A percentile compares a stretch with the other conserved stretches of the same genome.
Evolutionary conservation across 805 yeast species (phyloP).

Genomic region (Candida ascalaphidarum): DNA sequence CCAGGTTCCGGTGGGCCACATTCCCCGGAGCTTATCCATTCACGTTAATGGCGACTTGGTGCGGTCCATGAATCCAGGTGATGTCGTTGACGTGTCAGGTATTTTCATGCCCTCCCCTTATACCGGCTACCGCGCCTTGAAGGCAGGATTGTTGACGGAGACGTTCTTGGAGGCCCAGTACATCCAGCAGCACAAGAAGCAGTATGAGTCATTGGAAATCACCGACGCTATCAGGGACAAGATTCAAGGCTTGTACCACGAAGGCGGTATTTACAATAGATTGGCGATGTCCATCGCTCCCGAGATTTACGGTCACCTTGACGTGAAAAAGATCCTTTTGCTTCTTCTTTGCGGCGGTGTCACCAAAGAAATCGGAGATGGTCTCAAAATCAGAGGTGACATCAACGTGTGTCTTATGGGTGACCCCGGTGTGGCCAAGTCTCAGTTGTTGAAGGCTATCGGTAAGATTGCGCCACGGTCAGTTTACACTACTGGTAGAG

Average conservation of each 20-base stretch:
- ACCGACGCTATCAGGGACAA: slow-evolving; percentile 47
- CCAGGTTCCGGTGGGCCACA: slow-evolving; percentile 97
- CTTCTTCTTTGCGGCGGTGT: slow-evolving; percentile 91
- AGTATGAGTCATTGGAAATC: slow-evolving; percentile 59
- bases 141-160: slow-evolving; percentile 90
- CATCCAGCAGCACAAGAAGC: slow-evolving; percentile 81
- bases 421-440: slow-evolving; percentile 99
- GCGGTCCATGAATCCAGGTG: slow-evolving; percentile 87
- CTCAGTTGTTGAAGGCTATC: slow-evolving; percentile 87
- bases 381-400: slow-evolving; percentile 96
- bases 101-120: slow-evolving; percentile 90
- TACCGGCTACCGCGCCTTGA: slow-evolving; percentile 88
- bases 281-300: slow-evolving; percentile 92
- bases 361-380: slow-evolving; percentile 90
- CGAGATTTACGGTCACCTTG: slow-evolving; percentile 90
- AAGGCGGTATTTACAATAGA: slow-evolving; percentile 70
- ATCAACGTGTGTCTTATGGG: slow-evolving; percentile 95
- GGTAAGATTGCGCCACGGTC: slow-evolving; percentile 93
- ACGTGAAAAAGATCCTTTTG: slow-evolving; percentile 84
- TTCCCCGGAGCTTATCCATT: slow-evolving; percentile 78
- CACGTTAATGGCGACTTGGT: slow-evolving; percentile 92
- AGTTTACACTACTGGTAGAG: slow-evolving; percentile 96
- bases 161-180: slow-evolving; percentile 86
- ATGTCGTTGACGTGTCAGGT: slow-evolving; percentile 87
- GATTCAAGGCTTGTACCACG: slow-evolving; percentile 44